phyloP scores from a whole-genome alignment of 179 eudicot species.

The Carnegiea gigantea region DNA sequence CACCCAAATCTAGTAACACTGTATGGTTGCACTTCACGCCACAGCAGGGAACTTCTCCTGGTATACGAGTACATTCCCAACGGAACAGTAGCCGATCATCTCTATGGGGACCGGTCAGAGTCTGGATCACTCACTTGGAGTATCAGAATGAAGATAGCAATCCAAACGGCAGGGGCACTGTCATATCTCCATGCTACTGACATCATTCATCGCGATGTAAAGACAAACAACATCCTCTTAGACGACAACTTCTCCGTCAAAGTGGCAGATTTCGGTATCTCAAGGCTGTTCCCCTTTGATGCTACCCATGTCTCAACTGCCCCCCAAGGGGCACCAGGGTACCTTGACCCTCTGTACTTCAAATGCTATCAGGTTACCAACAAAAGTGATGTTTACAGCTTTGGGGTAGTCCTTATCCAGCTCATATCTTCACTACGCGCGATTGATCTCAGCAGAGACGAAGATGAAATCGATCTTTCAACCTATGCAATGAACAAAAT shows the following conservation, averaged over 20 bases:
- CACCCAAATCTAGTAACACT: constrained; percentile 59
- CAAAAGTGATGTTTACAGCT: constrained; percentile 80
- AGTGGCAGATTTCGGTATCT: constrained; percentile 75
- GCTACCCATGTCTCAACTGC: constrained; percentile 64
- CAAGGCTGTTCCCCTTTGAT: constrained; percentile 51
- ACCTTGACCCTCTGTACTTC: constrained; percentile 68
- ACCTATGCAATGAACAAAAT: constrained; percentile 61
- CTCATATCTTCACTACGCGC: constrained; percentile 79
- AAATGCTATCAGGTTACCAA: constrained; percentile 58
- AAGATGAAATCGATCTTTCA: constrained; percentile 55
- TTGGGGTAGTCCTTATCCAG: constrained; percentile 79
- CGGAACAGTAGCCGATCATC: constrained; percentile 69
- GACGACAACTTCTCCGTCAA: constrained; percentile 51
- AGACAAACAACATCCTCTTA: constrained; percentile 56
- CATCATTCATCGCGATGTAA: constrained; percentile 67
- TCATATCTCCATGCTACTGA: constrained; percentile 60
- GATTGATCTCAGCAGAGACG: constrained; percentile 48
- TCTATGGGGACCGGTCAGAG: constrained; percentile 44
- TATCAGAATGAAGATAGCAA: constrained; percentile 59
- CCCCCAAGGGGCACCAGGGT: constrained; percentile 85
- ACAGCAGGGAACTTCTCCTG: constrained; percentile 53
- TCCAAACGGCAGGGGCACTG: constrained; percentile 55
- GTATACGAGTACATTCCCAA: constrained; percentile 68
- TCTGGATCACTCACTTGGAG: constrained; percentile 43
- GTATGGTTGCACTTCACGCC: constrained; percentile 62